These are phyloP conservation scores for Microthlaspi erraticum DNA, from an alignment of 345 rosid species.

Conservation along the genomic window DNA sequence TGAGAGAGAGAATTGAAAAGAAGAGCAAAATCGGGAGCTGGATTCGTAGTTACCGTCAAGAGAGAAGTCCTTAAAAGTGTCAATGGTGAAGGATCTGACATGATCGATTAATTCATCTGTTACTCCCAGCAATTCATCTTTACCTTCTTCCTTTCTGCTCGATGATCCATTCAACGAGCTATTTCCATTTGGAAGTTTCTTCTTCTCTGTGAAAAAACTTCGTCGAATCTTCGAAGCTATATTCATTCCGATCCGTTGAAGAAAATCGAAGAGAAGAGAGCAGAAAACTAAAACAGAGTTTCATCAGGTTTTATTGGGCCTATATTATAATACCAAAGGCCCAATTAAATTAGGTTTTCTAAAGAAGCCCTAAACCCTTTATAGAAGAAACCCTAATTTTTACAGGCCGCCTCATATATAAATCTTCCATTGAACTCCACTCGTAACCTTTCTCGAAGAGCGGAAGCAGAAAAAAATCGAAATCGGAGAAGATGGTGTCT, in stretches of 20 bases:
- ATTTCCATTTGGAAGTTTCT: constrained; percentile 19
- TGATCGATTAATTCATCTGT: constrained; percentile 65
- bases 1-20: not conserved
- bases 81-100: constrained; percentile 67
- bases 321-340: not conserved
- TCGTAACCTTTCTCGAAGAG: not conserved
- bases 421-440: not conserved
- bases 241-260: constrained; percentile 46
- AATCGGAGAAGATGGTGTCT: constrained; percentile 59
- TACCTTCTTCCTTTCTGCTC: constrained; percentile 11
- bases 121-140: constrained; percentile 61
- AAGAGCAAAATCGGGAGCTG: not conserved
- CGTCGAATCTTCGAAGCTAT: constrained; percentile 70
- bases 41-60: constrained; percentile 51
- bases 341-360: constrained; percentile 22
- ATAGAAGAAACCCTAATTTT: constrained; percentile 25
- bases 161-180: constrained; percentile 24
- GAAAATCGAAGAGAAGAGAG: not conserved
- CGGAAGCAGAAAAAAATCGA: constrained; percentile 8
- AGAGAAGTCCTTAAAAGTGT: constrained; percentile 77
- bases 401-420: constrained; percentile 26
- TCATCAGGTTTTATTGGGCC: constrained; percentile 23
- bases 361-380: not conserved
- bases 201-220: constrained; percentile 45
- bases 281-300: not conserved